Evolutionary conservation across 768 basidiomycete species (phyloP).

Genomic region (Pulveroboletus sp.): DNA sequence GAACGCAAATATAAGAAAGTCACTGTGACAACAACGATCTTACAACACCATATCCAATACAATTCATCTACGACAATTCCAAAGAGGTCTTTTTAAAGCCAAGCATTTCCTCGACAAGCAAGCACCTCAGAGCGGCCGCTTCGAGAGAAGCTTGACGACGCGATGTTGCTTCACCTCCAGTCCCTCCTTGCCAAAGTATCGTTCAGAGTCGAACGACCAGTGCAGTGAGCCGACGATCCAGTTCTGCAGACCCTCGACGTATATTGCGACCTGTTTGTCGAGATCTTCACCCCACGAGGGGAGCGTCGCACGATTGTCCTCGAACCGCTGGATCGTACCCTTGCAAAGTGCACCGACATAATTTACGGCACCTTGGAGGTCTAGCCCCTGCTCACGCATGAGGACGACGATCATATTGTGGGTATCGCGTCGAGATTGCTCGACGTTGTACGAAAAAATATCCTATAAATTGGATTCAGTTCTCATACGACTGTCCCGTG

Average conservation of each 20-base stretch:
- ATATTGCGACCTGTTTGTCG: constrained; percentile 52
- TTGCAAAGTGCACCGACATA: constrained; percentile 59
- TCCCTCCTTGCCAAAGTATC: constrained; percentile 64
- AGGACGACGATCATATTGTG: constrained; percentile 73
- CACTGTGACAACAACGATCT: background rate
- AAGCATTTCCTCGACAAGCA: background rate
- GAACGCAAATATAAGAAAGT: background rate
- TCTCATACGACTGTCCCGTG: no score
- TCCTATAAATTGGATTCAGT: constrained; percentile 39
- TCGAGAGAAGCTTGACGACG: constrained; percentile 47
- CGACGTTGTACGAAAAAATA: constrained; percentile 72
- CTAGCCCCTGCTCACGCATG: constrained; percentile 54
- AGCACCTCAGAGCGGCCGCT: constrained; percentile 20
- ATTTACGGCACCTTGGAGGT: constrained; percentile 59
- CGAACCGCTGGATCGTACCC: constrained; percentile 50
- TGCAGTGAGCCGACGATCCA: constrained; percentile 72
- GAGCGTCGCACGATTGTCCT: constrained; percentile 40
- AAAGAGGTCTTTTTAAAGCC: background rate
- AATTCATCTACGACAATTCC: constrained; percentile 8
- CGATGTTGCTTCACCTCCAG: constrained; percentile 49
- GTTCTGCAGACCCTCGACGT: constrained; percentile 59
- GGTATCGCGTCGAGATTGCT: constrained; percentile 63
- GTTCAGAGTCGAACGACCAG: constrained; percentile 66
- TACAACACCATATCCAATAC: constrained; percentile 8
- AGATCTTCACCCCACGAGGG: constrained; percentile 62